Evolutionary conservation across 2,329 filamentous ascomycete species (phyloP), one percentile per base, ranked within the genome.

Genomic region (Fusarium miscanthi): DNA sequence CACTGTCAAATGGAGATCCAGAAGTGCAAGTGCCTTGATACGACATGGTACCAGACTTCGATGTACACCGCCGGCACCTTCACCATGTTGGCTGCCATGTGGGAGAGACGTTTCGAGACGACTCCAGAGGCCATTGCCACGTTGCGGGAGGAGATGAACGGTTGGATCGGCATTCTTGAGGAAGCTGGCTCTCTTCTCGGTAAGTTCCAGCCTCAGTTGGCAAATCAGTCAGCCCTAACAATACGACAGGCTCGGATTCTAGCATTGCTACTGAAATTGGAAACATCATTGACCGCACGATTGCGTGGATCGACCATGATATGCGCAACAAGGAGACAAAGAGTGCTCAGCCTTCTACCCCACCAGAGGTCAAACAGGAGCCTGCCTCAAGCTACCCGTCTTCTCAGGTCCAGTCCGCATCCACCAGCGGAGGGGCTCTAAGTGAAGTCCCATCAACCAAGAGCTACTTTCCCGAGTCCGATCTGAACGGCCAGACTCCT

Each of bases 41-140:
- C 92, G 3, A 94, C 92, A 2, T 95, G 93, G 92, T 92, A 93
- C 75, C 91, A 92, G 52, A 86, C 90, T 53, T 91, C 92, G 0
- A 87, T 93, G 10, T 94, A 93, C 76, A 86, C 93, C 17, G 89
- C 91, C 46, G 92, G 92, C 31, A 90, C 93, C 63, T 93, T 94
- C 74, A 92, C 92, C 0, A 90, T 88, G 19, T 82, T 95, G 1
- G 93, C 92, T 51, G 88, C 89, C 4, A 87, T 91, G 61, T 93
- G 90, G 84, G 88, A 94, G 77, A 87, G 91, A 52, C 86, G 91
- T 35, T 88, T 89, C 53, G 85, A 88, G 14, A 88, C 89, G 16
- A 89, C 87, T 0, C 81, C 85, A 1, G 84, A 85, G 4, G 89
- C 93, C 63, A 82, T 94, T 59, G 83, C 85, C 21, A 81, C 81